phyloP scores from a whole-genome alignment of 257 asterid genomes.

The Eucommia ulmoides region DNA sequence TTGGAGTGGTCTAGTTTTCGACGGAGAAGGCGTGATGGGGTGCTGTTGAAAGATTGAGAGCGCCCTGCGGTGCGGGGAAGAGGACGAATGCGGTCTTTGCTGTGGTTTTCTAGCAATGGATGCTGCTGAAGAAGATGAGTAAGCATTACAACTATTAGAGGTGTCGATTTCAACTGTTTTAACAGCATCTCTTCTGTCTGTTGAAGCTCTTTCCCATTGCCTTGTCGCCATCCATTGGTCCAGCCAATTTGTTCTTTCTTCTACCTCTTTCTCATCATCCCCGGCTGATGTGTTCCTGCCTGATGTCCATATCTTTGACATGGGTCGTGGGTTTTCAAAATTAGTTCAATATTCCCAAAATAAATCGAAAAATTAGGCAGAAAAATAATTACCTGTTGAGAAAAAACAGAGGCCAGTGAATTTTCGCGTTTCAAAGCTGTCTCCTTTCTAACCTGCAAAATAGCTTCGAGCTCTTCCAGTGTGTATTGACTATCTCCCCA shows the following conservation, averaged over 20 bases:
- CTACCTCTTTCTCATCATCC: conserved; percentile 25
- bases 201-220: conserved; percentile 62
- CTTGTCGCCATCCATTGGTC: conserved; percentile 53
- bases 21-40: conserved; percentile 20
- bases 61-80: conserved; percentile 18
- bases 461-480: conserved; percentile 62
- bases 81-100: conserved; percentile 12
- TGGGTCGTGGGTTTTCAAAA: not conserved
- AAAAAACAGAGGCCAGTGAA: conserved; percentile 52
- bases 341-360: too few relatives aligned
- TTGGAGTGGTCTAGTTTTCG: conserved; percentile 19
- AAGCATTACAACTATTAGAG: conserved; percentile 15
- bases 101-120: conserved; percentile 8
- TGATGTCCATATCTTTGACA: conserved; percentile 19
- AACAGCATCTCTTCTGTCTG: conserved; percentile 25
- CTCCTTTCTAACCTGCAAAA: conserved; percentile 60
- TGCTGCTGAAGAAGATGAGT: conserved; percentile 14
- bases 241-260: conserved; percentile 40
- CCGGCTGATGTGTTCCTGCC: conserved; percentile 14
- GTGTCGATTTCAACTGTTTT: conserved; percentile 29
- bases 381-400: conserved; percentile 42
- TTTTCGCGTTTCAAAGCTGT: conserved; percentile 48
- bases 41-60: too few relatives aligned
- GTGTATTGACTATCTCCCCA: conserved; percentile 72
- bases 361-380: not conserved